phyloP scores from a whole-genome alignment of 2,329 filamentous ascomycete species.

The Nemania sp. region DNA sequence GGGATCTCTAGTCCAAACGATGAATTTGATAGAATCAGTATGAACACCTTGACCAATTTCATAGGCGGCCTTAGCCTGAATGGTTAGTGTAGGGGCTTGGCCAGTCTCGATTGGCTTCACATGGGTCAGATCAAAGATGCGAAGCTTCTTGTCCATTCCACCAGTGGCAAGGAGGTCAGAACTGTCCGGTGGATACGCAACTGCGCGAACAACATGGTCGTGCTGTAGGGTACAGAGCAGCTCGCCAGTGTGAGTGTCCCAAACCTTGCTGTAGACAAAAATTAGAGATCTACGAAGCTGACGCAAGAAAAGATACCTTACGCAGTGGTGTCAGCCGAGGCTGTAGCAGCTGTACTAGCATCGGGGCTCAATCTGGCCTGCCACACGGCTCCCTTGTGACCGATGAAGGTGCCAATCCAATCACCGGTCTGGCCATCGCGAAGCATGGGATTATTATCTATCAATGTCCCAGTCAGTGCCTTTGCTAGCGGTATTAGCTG shows the following conservation, averaged over 20 bases:
- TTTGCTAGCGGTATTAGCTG: neutral
- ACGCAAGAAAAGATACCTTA: constrained; percentile 48
- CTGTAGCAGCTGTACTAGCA: constrained; percentile 85
- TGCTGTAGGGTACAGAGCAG: constrained; percentile 85
- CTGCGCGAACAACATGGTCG: constrained; percentile 90
- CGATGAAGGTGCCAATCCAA: constrained; percentile 97
- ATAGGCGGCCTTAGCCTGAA: constrained; percentile 68
- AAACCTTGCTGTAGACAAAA: constrained; percentile 71
- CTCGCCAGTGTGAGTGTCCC: constrained; percentile 95
- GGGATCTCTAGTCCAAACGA: constrained; percentile 88
- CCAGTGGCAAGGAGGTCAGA: constrained; percentile 89
- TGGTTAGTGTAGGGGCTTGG: constrained; percentile 47
- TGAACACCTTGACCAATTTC: constrained; percentile 88
- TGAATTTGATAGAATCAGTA: constrained; percentile 88
- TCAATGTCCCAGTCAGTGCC: constrained; percentile 15
- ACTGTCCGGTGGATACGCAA: constrained; percentile 83
- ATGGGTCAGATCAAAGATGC: constrained; percentile 83
- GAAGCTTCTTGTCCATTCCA: constrained; percentile 94
- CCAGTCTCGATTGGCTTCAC: constrained; percentile 47
- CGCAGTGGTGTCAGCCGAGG: constrained; percentile 94
- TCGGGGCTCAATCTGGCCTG: constrained; percentile 89
- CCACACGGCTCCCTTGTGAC: constrained; percentile 98
- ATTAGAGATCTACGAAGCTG: constrained; percentile 2
- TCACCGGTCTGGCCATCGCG: constrained; percentile 94
- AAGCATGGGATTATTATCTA: constrained; percentile 98